Evolutionary conservation across 371 early-diverging fungal species (phyloP).

Genomic region (Nematocida parisii): DNA sequence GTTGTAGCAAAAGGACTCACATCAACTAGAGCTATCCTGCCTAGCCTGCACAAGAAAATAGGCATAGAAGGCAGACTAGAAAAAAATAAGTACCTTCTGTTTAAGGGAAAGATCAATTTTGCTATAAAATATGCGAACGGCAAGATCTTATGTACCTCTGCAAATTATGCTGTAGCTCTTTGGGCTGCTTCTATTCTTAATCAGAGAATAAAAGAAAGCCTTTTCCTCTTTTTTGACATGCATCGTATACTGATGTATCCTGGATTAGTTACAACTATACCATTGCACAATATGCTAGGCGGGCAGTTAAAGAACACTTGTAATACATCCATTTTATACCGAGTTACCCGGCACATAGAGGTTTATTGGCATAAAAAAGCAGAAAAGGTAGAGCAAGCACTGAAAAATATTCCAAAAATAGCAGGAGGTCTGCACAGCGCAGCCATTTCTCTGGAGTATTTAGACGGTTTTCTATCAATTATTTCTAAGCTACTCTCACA

Average conservation of each 20-base stretch:
- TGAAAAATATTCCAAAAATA: slow-evolving; percentile 6
- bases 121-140: neutral
- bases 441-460: neutral
- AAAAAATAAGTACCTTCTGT: neutral
- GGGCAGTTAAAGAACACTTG: slow-evolving; percentile 22
- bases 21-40: too few relatives aligned
- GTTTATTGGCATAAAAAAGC: slow-evolving; percentile 16
- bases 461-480: neutral
- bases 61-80: neutral
- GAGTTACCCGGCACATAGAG: neutral
- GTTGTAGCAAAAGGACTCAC: neutral
- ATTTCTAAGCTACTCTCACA: slow-evolving; percentile 5
- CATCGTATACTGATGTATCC: slow-evolving; percentile 16
- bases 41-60: neutral
- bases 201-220: neutral
- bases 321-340: slow-evolving; percentile 21
- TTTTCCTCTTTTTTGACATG: neutral
- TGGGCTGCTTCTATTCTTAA: slow-evolving; percentile 26
- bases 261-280: slow-evolving; percentile 40
- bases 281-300: slow-evolving; percentile 12
- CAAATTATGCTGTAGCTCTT: neutral
- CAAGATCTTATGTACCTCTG: too few relatives aligned
- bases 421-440: neutral
- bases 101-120: neutral
- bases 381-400: neutral